Conservation (phyloP, 768 basidiomycete species). For the Rhizopogon salebrosus region DNA sequence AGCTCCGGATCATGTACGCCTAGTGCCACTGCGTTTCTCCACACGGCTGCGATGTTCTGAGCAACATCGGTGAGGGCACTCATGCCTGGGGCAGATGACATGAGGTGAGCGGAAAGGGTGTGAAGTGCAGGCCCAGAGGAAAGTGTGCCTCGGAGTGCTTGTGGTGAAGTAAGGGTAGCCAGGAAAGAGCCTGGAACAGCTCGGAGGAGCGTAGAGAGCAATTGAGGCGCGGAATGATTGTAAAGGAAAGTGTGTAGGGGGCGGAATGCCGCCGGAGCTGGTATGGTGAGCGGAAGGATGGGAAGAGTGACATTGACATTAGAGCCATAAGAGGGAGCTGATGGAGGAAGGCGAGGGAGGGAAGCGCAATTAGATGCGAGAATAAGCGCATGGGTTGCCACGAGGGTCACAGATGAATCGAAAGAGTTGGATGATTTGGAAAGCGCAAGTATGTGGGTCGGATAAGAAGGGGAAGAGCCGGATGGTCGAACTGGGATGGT, state of each 20-base stretch:
- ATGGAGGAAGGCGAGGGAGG: conserved; percentile 49
- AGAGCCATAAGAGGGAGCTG: conserved; percentile 27
- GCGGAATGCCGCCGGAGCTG: conserved; percentile 57
- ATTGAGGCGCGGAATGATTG: conserved; percentile 44
- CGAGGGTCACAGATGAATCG: conserved; percentile 38
- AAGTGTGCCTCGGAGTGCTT: conserved; percentile 34
- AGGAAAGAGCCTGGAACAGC: conserved; percentile 23
- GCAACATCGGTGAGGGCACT: conserved; percentile 45
- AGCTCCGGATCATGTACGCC: conserved; percentile 61
- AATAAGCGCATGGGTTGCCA: conserved; percentile 65
- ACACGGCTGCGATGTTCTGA: conserved; percentile 55
- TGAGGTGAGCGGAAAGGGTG: conserved; percentile 49
- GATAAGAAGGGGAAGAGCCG: conserved; percentile 23
- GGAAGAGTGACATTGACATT: conserved; percentile 44
- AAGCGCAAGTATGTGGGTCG: conserved; percentile 53
- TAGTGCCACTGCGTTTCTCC: conserved; percentile 68
- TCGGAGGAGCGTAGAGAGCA: conserved; percentile 48
- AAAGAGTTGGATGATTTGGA: conserved; percentile 20
- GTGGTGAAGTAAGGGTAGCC: conserved; percentile 24
- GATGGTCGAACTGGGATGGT: conserved; percentile 27
- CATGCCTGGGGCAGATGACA: conserved; percentile 37
- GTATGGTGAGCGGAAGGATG: conserved; percentile 57
- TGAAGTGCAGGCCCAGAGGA: conserved; percentile 49
- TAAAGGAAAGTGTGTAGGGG: conserved; percentile 63
- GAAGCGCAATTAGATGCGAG: conserved; percentile 65